Conservation (phyloP, 768 basidiomycete species). For the Tulasnella sp. region DNA sequence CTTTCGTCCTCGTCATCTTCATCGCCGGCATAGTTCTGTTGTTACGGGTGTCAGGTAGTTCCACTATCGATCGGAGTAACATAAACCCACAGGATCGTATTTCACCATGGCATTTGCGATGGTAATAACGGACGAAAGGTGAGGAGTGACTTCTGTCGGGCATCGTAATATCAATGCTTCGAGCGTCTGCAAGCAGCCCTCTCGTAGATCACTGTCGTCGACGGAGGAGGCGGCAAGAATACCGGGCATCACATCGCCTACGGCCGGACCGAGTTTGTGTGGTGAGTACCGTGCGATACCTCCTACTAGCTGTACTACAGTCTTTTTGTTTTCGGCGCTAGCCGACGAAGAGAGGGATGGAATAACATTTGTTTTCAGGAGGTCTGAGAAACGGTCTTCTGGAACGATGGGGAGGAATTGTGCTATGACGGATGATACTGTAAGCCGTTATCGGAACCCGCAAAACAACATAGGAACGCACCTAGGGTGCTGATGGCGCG, state of each 20-base stretch:
- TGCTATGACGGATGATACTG: slow-evolving; percentile 27
- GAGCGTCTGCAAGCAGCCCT: slow-evolving; percentile 74
- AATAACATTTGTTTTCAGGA: slow-evolving; percentile 47
- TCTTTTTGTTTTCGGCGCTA: slow-evolving; percentile 56
- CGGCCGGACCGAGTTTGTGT: slow-evolving; percentile 45
- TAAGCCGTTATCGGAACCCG: not conserved
- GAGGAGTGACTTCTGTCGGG: slow-evolving; percentile 68
- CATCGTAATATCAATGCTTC: slow-evolving; percentile 77
- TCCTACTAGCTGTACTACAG: slow-evolving; percentile 65
- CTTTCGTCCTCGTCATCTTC: slow-evolving; percentile 53
- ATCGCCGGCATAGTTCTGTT: slow-evolving; percentile 61
- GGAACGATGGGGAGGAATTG: slow-evolving; percentile 70
- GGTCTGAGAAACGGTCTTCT: slow-evolving; percentile 44
- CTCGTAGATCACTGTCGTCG: slow-evolving; percentile 75
- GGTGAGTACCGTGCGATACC: slow-evolving; percentile 69
- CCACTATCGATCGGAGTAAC: not conserved
- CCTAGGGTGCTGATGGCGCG: slow-evolving; percentile 70
- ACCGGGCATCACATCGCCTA: slow-evolving; percentile 54
- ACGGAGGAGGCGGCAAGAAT: slow-evolving; percentile 54
- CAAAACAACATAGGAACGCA: not conserved
- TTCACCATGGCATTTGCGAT: slow-evolving; percentile 70
- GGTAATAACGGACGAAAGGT: slow-evolving; percentile 54
- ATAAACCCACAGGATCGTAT: slow-evolving; percentile 69
- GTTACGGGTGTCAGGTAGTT: slow-evolving; percentile 9
- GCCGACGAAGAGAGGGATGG: slow-evolving; percentile 44